Evolutionary conservation across 2,329 filamentous ascomycete genomes (phyloP).

Genomic region (Penicillium polonicum): DNA sequence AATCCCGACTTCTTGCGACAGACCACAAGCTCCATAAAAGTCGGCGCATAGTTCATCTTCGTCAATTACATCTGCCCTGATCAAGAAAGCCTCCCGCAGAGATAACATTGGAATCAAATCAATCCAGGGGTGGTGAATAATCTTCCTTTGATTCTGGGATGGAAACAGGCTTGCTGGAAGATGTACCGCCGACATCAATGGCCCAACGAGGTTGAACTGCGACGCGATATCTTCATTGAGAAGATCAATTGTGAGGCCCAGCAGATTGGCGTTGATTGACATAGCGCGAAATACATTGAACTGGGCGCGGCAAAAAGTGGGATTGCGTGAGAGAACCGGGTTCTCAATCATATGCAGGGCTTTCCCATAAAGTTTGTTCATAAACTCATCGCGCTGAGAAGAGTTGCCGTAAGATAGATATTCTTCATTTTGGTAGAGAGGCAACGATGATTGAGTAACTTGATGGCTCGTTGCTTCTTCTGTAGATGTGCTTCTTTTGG

Average conservation of each 20-base stretch:
- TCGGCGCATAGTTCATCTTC: conserved; percentile 26
- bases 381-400: too few species aligned
- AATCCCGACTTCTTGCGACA: conserved; percentile 17
- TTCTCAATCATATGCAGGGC: background rate
- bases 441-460: background rate
- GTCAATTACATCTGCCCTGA: conserved; percentile 16
- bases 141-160: conserved; percentile 13
- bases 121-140: conserved; percentile 33
- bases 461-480: background rate
- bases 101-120: conserved; percentile 29
- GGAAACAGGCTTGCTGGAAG: conserved; percentile 20
- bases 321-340: background rate
- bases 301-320: conserved; percentile 1
- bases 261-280: conserved; percentile 13
- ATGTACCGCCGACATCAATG: conserved; percentile 1
- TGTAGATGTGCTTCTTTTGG: background rate
- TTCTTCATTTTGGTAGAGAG: too few species aligned
- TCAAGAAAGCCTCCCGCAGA: conserved; percentile 27
- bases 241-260: conserved; percentile 16
- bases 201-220: conserved; percentile 18
- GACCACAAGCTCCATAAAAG: conserved; percentile 14
- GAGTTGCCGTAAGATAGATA: too few species aligned
- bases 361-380: background rate
- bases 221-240: conserved; percentile 20
- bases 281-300: conserved; percentile 16